Conservation (phyloP, 1,284 basidiomycete genomes). For the Ustilago esculenta region DNA sequence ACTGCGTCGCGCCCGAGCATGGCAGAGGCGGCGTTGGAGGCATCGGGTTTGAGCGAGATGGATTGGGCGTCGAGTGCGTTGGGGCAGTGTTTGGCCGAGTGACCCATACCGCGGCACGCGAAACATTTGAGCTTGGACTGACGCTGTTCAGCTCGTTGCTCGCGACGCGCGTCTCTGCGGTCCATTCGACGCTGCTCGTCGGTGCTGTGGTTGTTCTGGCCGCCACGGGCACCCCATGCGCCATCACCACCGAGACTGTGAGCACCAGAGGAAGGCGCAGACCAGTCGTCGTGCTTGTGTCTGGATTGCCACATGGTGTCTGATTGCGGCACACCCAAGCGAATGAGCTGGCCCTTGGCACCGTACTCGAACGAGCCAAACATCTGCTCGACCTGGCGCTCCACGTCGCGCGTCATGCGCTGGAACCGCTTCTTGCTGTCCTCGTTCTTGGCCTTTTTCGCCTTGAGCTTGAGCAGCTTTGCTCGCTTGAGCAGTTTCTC, state of each 20-base stretch:
- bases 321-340: constrained; percentile 40
- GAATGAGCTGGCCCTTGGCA: constrained; percentile 48
- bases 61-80: constrained; percentile 51
- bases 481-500: constrained; percentile 58
- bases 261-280: constrained; percentile 5
- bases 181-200: constrained; percentile 52
- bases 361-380: constrained; percentile 55
- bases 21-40: constrained; percentile 30
- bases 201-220: constrained; percentile 8
- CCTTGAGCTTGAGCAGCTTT: constrained; percentile 63
- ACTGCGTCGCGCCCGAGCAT: constrained; percentile 66
- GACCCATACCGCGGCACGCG: constrained; percentile 85
- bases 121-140: constrained; percentile 78
- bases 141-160: constrained; percentile 76
- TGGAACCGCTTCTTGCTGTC: constrained; percentile 39
- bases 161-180: constrained; percentile 72
- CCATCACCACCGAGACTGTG: constrained; percentile 27
- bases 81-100: constrained; percentile 83
- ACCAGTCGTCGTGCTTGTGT: constrained; percentile 29
- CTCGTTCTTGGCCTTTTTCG: constrained; percentile 60
- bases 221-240: constrained; percentile 34
- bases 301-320: constrained; percentile 42
- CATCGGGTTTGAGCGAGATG: constrained; percentile 24
- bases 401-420: constrained; percentile 56
- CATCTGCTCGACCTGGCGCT: constrained; percentile 58